Base-by-base conservation (phyloP, 495 filamentous ascomycete genomes). In the Penicillium bialowiezense region DNA sequence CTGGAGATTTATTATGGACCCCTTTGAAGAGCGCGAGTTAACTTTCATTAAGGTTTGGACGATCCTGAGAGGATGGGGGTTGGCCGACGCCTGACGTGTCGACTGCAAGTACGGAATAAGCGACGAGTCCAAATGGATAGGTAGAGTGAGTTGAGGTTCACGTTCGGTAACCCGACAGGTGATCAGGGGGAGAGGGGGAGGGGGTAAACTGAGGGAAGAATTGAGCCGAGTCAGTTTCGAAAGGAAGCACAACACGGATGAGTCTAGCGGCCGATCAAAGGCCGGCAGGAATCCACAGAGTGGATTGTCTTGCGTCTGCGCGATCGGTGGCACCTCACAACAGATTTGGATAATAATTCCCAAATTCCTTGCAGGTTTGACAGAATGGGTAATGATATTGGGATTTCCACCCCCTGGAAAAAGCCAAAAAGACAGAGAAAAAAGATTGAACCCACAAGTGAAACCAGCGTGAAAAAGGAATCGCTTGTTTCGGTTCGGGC, bases 251-350 rank as follows among this genome's bases (percentile, higher is more conserved):
- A 51, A 50, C 37, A 57, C 50, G 34, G 44, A 51, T 53, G n/a
- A 31, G 45, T 51, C 24, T 64, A 56, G 61, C 61, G 60, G 60
- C 58, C 41, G 52, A 64, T 64, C 58, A 54, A 48, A 53, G 35
- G 29, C 54, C 58, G 48, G 40, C 35, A 47, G 42, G 61, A 62
- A 62, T 56, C 61, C 58, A 62, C 60, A 51, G 14, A 40, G 59
- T 56, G 59, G 59, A 41, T 49, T 62, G 33, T 29, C 29, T 34
- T 33, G 28, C 29, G 28, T 29, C 46, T 34, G 23, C 38, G 33
- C 45, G 49, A 46, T 52, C 44, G 58, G 49, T 51, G 31, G 51
- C 45, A 50, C 40, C 28, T 54, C 44, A 44, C 35, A 48, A 52
- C 50, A 36, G 40, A 31, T 17, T 26, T 48, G 32, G 39, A 41